These are phyloP conservation scores for Thielaviopsis euricoi DNA, from an alignment of 2,329 filamentous ascomycete species.

Conservation along the genomic window DNA sequence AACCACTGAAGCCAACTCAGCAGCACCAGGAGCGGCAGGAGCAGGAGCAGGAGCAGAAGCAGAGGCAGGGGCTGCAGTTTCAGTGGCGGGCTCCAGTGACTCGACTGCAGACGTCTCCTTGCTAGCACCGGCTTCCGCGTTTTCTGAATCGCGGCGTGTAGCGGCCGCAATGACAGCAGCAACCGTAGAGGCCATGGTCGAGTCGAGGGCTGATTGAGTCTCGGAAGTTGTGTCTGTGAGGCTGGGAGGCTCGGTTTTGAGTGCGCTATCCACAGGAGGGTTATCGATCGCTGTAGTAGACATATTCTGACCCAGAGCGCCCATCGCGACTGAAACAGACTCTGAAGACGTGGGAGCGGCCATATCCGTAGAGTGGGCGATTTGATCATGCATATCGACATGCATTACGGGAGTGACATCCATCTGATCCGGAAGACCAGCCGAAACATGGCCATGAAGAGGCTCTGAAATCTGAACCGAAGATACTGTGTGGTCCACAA, in stretches of 20 bases:
- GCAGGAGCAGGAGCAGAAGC: background rate
- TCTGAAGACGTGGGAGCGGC: too few species aligned
- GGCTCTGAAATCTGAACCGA: slow-evolving; percentile 6
- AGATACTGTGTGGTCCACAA: background rate
- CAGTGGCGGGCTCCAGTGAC: background rate
- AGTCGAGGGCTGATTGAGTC: too few species aligned
- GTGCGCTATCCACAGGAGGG: background rate
- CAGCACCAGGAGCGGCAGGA: background rate
- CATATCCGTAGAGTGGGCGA: too few species aligned
- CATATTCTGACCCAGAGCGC: background rate
- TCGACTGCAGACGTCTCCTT: background rate
- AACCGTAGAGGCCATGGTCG: too few species aligned
- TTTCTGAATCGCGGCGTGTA: too few species aligned
- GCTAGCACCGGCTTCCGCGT: too few species aligned
- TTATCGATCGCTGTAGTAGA: background rate
- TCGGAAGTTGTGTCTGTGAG: too few species aligned
- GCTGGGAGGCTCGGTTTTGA: background rate
- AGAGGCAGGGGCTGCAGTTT: background rate
- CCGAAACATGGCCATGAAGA: slow-evolving; percentile 1
- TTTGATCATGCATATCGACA: background rate
- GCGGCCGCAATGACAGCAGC: too few species aligned
- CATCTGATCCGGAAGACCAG: background rate
- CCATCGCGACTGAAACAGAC: background rate
- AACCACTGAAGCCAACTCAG: background rate
- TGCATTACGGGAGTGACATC: slow-evolving; percentile 4